Percentiles rank a stretch among this genome's conserved stretches.
Evolutionary conservation across 2,329 filamentous ascomycete genomes (phyloP).

Genomic region (Diaporthe sp.): DNA sequence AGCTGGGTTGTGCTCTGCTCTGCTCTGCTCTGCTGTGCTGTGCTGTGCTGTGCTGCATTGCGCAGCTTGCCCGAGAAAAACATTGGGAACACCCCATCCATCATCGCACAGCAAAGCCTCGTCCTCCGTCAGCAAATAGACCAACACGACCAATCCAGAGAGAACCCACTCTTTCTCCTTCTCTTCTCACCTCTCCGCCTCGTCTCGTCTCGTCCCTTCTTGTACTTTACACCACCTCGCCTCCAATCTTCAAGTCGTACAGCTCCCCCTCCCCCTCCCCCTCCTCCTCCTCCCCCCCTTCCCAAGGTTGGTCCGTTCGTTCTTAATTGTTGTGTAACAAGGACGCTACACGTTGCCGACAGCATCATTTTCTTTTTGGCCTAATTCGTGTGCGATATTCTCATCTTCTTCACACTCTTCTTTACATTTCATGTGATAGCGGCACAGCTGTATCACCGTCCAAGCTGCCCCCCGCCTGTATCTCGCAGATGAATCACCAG

Average conservation of each 20-base stretch:
- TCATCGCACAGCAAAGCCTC: constrained; percentile 25
- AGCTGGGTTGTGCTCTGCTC: neutral
- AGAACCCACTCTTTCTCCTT: constrained; percentile 20
- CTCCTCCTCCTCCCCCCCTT: neutral
- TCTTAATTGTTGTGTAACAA: constrained; percentile 1
- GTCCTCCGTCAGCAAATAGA: constrained; percentile 28
- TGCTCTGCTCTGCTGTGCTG: neutral
- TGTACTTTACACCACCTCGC: constrained; percentile 10
- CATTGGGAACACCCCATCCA: constrained; percentile 16
- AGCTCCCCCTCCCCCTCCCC: neutral
- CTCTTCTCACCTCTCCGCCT: constrained; percentile 22
- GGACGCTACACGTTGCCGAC: neutral
- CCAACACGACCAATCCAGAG: constrained; percentile 7
- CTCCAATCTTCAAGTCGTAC: constrained; percentile 17
- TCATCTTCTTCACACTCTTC: neutral
- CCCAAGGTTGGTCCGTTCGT: constrained; percentile 16
- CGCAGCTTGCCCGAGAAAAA: constrained; percentile 17
- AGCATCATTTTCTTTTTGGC: neutral
- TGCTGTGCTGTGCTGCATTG: neutral
- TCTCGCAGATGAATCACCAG: neutral
- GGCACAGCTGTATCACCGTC: neutral
- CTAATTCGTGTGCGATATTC: neutral
- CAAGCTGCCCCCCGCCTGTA: neutral
- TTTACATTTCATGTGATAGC: neutral
- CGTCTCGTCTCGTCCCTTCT: constrained; percentile 1